phyloP scores from a whole-genome alignment of 768 basidiomycete genomes.

The Termitomyces sp. region DNA sequence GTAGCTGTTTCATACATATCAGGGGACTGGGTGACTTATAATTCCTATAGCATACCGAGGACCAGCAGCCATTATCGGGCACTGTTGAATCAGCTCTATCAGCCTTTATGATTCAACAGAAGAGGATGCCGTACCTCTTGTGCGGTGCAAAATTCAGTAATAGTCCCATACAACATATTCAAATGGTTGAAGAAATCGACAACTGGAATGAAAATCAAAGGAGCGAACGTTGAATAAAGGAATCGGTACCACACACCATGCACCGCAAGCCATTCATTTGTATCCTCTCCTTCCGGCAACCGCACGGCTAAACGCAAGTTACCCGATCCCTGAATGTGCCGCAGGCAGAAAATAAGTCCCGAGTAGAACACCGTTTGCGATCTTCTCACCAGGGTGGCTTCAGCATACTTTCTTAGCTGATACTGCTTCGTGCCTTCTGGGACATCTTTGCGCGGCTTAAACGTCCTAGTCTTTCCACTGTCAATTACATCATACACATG shows the following conservation, averaged over 20 bases:
- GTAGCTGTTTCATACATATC: conserved; percentile 45
- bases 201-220: conserved; percentile 46
- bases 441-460: conserved; percentile 93
- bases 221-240: not conserved
- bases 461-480: conserved; percentile 89
- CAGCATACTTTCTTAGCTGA: conserved; percentile 95
- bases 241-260: conserved; percentile 60
- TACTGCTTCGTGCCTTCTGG: conserved; percentile 97
- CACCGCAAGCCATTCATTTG: conserved; percentile 99
- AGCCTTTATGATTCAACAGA: not conserved
- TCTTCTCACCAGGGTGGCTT: conserved; percentile 77
- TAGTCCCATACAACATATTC: conserved; percentile 98
- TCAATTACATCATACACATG: not conserved
- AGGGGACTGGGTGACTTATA: not conserved
- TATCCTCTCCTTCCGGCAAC: conserved; percentile 94
- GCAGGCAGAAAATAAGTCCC: conserved; percentile 1
- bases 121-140: conserved; percentile 60
- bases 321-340: conserved; percentile 73
- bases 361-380: not conserved
- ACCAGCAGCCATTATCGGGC: conserved; percentile 95
- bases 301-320: conserved; percentile 90
- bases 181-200: conserved; percentile 99
- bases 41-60: conserved; percentile 55
- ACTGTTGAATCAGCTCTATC: conserved; percentile 37
- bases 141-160: conserved; percentile 96